Conservation (phyloP, 371 early-diverging fungal genomes). For the Haplosporangium sp. region DNA sequence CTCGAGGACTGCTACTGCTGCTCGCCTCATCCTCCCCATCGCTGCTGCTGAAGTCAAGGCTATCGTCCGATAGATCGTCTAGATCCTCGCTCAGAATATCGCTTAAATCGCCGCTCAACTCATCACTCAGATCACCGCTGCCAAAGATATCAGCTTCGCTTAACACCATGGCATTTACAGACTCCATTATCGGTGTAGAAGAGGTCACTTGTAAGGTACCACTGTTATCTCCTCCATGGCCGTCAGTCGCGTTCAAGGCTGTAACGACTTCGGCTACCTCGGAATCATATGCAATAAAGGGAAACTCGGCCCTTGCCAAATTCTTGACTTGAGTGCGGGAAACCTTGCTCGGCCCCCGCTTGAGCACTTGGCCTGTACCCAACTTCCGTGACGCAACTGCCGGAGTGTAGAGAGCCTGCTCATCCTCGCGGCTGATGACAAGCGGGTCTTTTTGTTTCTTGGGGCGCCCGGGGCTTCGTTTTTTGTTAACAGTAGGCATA, state of each 20-base stretch:
- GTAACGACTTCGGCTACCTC: constrained; percentile 38
- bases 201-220: not conserved
- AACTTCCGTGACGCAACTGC: constrained; percentile 28
- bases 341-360: constrained; percentile 3
- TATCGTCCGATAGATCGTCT: constrained; percentile 47
- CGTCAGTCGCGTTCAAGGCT: constrained; percentile 16
- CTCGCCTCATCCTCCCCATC: constrained; percentile 29
- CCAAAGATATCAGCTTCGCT: constrained; percentile 44
- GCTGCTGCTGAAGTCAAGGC: constrained; percentile 21
- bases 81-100: constrained; percentile 54
- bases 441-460: constrained; percentile 42
- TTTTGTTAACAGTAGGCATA: constrained; percentile 4
- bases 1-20: constrained; percentile 39
- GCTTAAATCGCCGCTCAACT: constrained; percentile 49
- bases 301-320: constrained; percentile 10
- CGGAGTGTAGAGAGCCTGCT: constrained; percentile 42
- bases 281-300: constrained; percentile 29
- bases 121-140: constrained; percentile 50
- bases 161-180: not conserved
- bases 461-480: constrained; percentile 40
- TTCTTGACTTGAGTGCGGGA: not conserved
- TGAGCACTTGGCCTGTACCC: not conserved
- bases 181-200: not conserved
- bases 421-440: constrained; percentile 42
- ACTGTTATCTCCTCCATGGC: not conserved